Base-by-base conservation (phyloP, 257 asterid species). In the Dorcoceras hygrometricum region DNA sequence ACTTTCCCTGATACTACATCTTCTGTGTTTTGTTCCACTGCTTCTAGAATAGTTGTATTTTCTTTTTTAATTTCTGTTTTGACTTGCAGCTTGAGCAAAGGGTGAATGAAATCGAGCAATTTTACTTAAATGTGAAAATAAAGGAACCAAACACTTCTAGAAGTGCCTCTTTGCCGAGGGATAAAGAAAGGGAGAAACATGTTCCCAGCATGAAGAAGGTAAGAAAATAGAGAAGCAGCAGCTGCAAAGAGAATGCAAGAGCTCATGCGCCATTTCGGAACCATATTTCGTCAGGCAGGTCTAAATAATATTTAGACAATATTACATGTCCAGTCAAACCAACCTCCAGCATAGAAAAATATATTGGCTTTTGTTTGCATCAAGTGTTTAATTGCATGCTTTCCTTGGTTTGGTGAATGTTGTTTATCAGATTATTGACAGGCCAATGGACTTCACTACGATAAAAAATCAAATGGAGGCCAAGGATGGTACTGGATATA, bases 371-470 rank as follows among this genome's bases (percentile, higher is more conserved):
- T 55, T 55, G 64, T 64, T 27, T 61, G 62, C 58, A 20, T 69
- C 25, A 51, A n/a, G 34, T n/a, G n/a, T n/a, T n/a, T n/a, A n/a
- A n/a, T 50, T 64, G 28, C 43, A 31, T 25, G 31, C 77, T 70
- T 65, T 69, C 68, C 72, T 77, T 80, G 73, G 74, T 79, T 77
- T 53, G 18, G 24, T 65, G 23, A 73, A 75, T 78, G 78, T 69
- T 83, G 58, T 81, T 62, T 77, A 59, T 71, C 90, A 93, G 99
- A 86, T 93, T 23, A 93, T 93, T 79, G 96, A 90, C 84, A 82
- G 99, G 84, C 99, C 99, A 56, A 93, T 93, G 99, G 99, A 93
- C 74, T 93, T 93, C 83, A 90, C 95, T 76, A 90, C 99, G 66
- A 86, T 90, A 71, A 90, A 90, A 77, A 93, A 93, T 77, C 99